Evolutionary conservation across 2,329 filamentous ascomycete genomes (phyloP), one percentile per base, ranked within the genome.

Genomic region (Botrytis cinerea): DNA sequence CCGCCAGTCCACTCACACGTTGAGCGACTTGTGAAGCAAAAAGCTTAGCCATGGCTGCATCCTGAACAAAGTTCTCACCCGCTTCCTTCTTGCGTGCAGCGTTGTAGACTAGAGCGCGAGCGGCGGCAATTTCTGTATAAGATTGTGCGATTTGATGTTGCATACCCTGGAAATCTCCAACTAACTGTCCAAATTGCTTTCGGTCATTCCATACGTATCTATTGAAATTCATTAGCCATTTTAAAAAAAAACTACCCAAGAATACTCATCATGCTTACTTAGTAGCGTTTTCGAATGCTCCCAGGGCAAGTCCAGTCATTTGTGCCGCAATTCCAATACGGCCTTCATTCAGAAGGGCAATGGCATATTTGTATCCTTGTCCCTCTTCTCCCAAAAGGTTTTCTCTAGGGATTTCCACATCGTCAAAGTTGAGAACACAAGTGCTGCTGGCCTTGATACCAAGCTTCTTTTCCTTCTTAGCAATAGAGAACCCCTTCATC

Each of bases 391-490:
- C 96, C 0, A 99, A 88, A 25, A 99, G 85, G 83, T 97, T 97
- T 80, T 91, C 93, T 83, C 91, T 91, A 75, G 96, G 94, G 57
- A 99, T 88, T 80, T 95, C 89, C 70, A 98, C 94, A 80, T 99
- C 96, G 84, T 99, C 96, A 79, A 99, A 97, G 87, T 93, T 98
- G 83, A 99, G 87, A 76, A 98, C 95, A 84, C 96, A 99, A 46
- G 96, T 99, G 85, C 93, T 97, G 85, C 93, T 97, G 71, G 96
- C 96, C 81, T 89, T 92, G 85, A 99, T 99, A 74, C 96, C 96
- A 67, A 99, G 91, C 87, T 99, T 99, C 92, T 98, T 98, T 87
- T 99, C 96, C 87, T 99, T 99, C 89, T 99, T 99, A 59, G 96
- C 94, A 80, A 99, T 97, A 75, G 89, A 91, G 87, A 99, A 98